Evolutionary conservation across 768 basidiomycete genomes (phyloP), one percentile per base, ranked within the genome.

Genomic region (Gymnopilus dilepis): DNA sequence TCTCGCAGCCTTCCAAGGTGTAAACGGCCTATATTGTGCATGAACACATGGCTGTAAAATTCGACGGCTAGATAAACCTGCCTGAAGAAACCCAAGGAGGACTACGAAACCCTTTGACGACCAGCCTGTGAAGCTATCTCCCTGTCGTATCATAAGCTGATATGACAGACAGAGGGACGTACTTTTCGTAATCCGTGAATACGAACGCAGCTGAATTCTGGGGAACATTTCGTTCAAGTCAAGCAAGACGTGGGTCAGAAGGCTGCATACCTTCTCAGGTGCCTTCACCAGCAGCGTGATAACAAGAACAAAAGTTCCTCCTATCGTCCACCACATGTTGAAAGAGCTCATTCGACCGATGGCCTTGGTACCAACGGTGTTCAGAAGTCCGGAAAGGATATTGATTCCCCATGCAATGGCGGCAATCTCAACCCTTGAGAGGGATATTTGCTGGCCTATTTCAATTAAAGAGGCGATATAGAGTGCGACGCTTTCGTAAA

Each of bases 271-370:
- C 77, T 82, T 84, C 26, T 74, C 73, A 4, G 84, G 84, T 9
- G 86, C 80, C 67, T 84, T 85, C 11, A 84, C 83, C 4, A 86
- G 74, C n/a, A 86, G 71, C 1, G 84, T 79, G 54, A 85, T 79
- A 8, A 84, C 82, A n/a, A 86, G 76, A 30, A 85, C 82, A 19
- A 86, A 70, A 0, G 85, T 86, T 13, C 84, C 85, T 26, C 83
- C 83, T 1, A 86, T 73, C 12, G 84, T 87, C 85, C 84, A 86
- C 84, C 84, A 86, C 26, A 86, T 74, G 61, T 82, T 83, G 70
- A 85, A 81, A 15, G 78, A 71, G 61, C 84, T 84, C 82, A 85
- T 81, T 3, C 77, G 75, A 1, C 84, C 84, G 30, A 86, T 83
- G 4, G 81, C 84, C 62, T 82, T 83, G 22, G 85, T 86, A 1